Conservation (phyloP, 2,329 filamentous ascomycete species). For the Chrysoporthe cubensis region DNA sequence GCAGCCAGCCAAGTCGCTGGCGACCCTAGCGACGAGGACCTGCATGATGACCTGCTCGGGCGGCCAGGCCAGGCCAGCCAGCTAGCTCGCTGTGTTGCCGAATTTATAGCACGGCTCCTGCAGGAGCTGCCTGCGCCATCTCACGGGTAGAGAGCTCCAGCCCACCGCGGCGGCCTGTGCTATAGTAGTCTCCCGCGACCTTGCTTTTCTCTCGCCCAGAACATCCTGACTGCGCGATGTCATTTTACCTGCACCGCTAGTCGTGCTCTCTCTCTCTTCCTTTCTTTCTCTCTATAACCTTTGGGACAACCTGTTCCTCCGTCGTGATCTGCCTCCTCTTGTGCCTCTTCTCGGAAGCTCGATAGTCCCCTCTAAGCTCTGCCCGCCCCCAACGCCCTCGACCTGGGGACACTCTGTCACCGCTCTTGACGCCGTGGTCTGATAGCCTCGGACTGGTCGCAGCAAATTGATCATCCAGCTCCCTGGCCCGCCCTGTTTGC, state of each 20-base stretch:
- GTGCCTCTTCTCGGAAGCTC: neutral
- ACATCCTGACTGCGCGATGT: conserved; percentile 3
- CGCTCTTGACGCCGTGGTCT: neutral
- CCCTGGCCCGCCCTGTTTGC: neutral
- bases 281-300: conserved; percentile 6
- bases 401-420: neutral
- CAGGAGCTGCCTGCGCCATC: conserved; percentile 15
- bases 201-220: neutral
- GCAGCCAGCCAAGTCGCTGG: neutral
- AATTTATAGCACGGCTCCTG: conserved; percentile 27
- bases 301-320: too few species aligned
- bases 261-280: neutral
- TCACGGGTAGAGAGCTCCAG: neutral
- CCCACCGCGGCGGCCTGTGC: conserved; percentile 11
- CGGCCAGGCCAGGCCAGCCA: conserved; percentile 1
- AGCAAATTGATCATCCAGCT: neutral
- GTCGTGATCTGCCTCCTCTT: neutral
- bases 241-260: conserved; percentile 11
- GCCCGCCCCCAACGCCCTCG: neutral
- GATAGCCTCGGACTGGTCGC: neutral
- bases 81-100: conserved; percentile 25
- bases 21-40: conserved; percentile 6
- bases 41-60: conserved; percentile 6
- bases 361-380: neutral
- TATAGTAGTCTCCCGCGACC: neutral